Evolutionary conservation across 2,329 filamentous ascomycete species (phyloP), one percentile per base, ranked within the genome.

Genomic region (Cladosporium cucumerinum): DNA sequence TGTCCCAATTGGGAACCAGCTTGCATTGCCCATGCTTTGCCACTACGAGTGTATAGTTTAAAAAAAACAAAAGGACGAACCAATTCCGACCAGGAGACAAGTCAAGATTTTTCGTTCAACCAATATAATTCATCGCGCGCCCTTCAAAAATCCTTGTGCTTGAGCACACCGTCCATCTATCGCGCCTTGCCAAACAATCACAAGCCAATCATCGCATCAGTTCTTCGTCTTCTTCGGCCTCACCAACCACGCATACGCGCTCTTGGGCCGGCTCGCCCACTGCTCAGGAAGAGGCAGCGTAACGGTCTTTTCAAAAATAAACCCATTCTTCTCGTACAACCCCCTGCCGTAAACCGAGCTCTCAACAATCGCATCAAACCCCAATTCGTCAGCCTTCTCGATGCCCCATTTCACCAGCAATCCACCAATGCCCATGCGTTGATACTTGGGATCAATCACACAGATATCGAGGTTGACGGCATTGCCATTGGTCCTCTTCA

Each of bases 251-350:
- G 73, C 72, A 66, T 70, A 71, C 8, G 28, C 52, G 10, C 68
- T 68, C 39, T 62, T 51, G n/a, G 68, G 60, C 39, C 69, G 48
- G 1, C 63, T 66, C 28, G 34, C 55, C 63, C 69, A 70, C 52
- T 65, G 34, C 48, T 60, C 66, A 18, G 67, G 66, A n/a, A 68
- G 62, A 16, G 65, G 55, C 6, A 71, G 43, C 6, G 63, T 59
- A 5, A 71, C 68, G 65, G 73, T 67, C 63, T 71, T 72, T 23
- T 70, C 57, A 57, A 72, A 74, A 7, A 70, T 66, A 57, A 72
- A 75, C 12, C 73, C 73, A 61, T 74, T 67, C 70, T 74, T 74
- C 69, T 72, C 67, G 49, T 75, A 75, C 52, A 73, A 60, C 1
- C 71, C 68, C 57, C 69, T 72, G 11, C 72, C 73, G 64, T 61